Percentiles rank a stretch among this genome's conserved stretches.
Conservation (phyloP, 306 rosid genomes). For the Cucurbita pepo region DNA sequence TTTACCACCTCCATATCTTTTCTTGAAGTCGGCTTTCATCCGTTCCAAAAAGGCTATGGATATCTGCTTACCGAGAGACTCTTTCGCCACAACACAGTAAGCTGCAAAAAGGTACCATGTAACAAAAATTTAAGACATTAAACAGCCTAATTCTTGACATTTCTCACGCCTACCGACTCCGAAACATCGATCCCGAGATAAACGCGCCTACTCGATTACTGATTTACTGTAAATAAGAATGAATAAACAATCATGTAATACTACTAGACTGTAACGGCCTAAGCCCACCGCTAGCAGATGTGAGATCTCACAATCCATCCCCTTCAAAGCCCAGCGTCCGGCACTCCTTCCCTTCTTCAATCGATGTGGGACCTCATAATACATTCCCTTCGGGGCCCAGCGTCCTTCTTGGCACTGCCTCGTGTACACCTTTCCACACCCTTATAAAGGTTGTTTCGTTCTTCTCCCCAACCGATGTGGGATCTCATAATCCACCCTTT, state of each 20-base stretch:
- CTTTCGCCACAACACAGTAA: constrained; percentile 91
- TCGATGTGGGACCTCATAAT: too few relatives aligned
- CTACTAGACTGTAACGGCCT: not conserved
- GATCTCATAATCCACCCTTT: too few relatives aligned
- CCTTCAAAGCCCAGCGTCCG: too few relatives aligned
- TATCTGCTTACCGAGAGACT: constrained; percentile 70
- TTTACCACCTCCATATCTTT: constrained; percentile 86
- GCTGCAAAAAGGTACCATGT: constrained; percentile 36
- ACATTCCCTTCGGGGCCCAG: too few relatives aligned
- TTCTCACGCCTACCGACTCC: not conserved
- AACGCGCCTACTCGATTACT: not conserved
- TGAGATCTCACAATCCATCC: too few relatives aligned
- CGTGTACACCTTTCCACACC: too few relatives aligned
- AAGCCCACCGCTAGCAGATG: too few relatives aligned
- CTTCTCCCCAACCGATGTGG: too few relatives aligned
- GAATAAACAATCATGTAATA: not conserved
- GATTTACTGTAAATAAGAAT: not conserved
- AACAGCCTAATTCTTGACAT: not conserved
- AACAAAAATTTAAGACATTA: not conserved
- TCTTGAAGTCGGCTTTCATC: constrained; percentile 64
- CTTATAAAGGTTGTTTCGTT: too few relatives aligned
- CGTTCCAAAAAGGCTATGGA: constrained; percentile 85
- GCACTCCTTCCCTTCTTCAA: too few relatives aligned
- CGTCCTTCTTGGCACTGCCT: too few relatives aligned
- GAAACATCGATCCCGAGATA: not conserved